A percentile compares a stretch with the other conserved stretches of the same genome.
These are phyloP conservation scores for Strobilomyces echinocephalus DNA, from an alignment of 768 basidiomycete species.

Conservation along the genomic window DNA sequence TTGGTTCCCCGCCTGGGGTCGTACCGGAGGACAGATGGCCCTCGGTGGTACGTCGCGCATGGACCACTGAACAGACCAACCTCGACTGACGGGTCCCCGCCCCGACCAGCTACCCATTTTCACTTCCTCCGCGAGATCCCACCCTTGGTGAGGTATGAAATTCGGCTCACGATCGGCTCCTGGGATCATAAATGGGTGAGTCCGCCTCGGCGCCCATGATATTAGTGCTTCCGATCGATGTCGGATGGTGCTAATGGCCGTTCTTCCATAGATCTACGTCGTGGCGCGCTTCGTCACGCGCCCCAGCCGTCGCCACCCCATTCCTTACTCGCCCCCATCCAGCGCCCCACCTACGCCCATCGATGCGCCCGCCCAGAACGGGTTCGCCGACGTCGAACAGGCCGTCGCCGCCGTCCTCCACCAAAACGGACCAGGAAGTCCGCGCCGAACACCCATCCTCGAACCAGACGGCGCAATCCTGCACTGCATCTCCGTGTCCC, in stretches of 20 bases:
- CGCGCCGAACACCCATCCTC: slow-evolving; percentile 7
- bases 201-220: background rate
- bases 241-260: too few relatives aligned
- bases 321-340: slow-evolving; percentile 20
- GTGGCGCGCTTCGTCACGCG: slow-evolving; percentile 61
- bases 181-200: slow-evolving; percentile 83
- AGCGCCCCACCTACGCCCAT: slow-evolving; percentile 23
- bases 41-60: slow-evolving; percentile 36
- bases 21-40: slow-evolving; percentile 57
- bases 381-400: slow-evolving; percentile 10
- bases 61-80: background rate
- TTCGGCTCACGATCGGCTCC: slow-evolving; percentile 48
- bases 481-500: slow-evolving; percentile 61
- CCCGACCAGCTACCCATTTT: slow-evolving; percentile 53
- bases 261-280: slow-evolving; percentile 48
- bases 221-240: too few relatives aligned
- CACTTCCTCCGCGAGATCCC: slow-evolving; percentile 69
- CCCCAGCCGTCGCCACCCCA: slow-evolving; percentile 26
- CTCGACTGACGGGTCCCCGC: background rate
- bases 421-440: background rate
- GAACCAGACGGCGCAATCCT: slow-evolving; percentile 49
- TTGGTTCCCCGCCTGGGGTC: slow-evolving; percentile 54
- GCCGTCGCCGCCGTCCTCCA: slow-evolving; percentile 10
- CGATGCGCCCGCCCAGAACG: background rate
- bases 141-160: slow-evolving; percentile 56